A percentile compares a stretch with the other conserved stretches of the same genome.
phyloP scores from a whole-genome alignment of 116 monocot species.

The Papilionanthe hybrid region DNA sequence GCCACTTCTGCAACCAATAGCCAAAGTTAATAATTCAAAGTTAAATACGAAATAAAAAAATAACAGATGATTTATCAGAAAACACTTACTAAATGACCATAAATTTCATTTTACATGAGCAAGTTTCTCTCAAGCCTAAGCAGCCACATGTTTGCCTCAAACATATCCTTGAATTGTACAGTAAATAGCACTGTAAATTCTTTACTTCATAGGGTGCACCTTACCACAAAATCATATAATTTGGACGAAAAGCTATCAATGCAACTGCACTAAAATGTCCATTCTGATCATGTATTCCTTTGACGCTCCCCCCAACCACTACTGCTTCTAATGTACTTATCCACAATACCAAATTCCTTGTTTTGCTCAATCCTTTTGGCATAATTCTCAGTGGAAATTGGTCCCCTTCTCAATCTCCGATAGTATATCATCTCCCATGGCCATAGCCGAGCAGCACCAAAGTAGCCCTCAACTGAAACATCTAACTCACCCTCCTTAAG shows the following conservation, averaged over 20 bases:
- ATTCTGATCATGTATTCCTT: conserved; percentile 5
- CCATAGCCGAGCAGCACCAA: conserved; percentile 72
- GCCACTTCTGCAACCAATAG: not conserved
- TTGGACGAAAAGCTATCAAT: not conserved
- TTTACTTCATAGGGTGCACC: not conserved
- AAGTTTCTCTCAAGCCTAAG: not conserved
- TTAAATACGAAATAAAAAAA: not conserved
- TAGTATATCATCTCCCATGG: conserved; percentile 80
- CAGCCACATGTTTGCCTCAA: not conserved
- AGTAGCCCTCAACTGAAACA: conserved; percentile 34
- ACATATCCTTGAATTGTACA: not conserved
- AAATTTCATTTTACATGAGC: not conserved
- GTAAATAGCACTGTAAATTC: not conserved
- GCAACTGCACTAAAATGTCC: not conserved
- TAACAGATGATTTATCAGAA: not conserved
- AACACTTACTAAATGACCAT: not conserved
- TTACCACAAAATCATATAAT: not conserved
- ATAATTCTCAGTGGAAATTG: conserved; percentile 72
- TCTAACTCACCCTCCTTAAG: conserved; percentile 22
- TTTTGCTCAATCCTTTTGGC: conserved; percentile 66
- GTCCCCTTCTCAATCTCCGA: conserved; percentile 50
- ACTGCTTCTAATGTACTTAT: conserved; percentile 65
- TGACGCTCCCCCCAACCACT: conserved; percentile 52
- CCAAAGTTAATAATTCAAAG: not conserved
- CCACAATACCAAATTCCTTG: conserved; percentile 60